Evolutionary conservation across 495 filamentous ascomycete genomes (phyloP).

Genomic region (Neurospora africana): DNA sequence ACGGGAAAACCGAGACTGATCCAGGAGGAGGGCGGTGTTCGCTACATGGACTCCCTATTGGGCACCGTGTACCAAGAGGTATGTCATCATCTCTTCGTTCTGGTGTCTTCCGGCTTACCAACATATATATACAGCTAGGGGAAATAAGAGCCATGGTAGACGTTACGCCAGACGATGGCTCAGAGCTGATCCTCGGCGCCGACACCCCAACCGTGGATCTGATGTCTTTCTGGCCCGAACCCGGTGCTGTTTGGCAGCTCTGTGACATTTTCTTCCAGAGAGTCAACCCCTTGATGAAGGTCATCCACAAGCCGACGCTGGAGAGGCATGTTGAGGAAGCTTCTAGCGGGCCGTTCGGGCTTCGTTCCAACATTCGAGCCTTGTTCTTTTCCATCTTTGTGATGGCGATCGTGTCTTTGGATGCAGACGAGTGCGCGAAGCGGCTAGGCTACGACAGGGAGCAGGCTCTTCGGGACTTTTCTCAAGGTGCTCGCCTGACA

Average conservation of each 20-base stretch:
- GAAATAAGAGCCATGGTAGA: slow-evolving; percentile 39
- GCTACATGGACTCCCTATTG: slow-evolving; percentile 37
- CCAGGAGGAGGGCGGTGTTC: slow-evolving; percentile 32
- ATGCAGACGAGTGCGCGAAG: slow-evolving; percentile 37
- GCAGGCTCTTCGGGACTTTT: slow-evolving; percentile 29
- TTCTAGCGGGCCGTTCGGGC: slow-evolving; percentile 20
- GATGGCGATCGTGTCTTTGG: slow-evolving; percentile 35
- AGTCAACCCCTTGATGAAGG: slow-evolving; percentile 58
- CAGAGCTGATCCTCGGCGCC: slow-evolving; percentile 25
- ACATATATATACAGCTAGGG: slow-evolving; percentile 21
- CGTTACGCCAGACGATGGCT: slow-evolving; percentile 29
- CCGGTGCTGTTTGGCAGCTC: slow-evolving; percentile 55
- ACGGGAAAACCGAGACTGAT: slow-evolving; percentile 27
- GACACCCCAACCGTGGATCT: slow-evolving; percentile 18
- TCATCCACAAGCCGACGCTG: slow-evolving; percentile 58
- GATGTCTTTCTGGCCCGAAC: slow-evolving; percentile 46
- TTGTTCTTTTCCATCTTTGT: slow-evolving; percentile 45
- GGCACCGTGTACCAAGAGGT: slow-evolving; percentile 35
- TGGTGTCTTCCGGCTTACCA: background rate
- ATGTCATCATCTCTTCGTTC: slow-evolving; percentile 3
- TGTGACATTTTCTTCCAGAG: slow-evolving; percentile 62
- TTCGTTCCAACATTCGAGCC: slow-evolving; percentile 41
- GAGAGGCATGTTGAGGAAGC: slow-evolving; percentile 42
- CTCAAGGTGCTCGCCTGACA: slow-evolving; percentile 33
- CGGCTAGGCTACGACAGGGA: slow-evolving; percentile 37